Evolutionary conservation across 2,329 filamentous ascomycete species (phyloP).

Genomic region (Fusarium concolor): DNA sequence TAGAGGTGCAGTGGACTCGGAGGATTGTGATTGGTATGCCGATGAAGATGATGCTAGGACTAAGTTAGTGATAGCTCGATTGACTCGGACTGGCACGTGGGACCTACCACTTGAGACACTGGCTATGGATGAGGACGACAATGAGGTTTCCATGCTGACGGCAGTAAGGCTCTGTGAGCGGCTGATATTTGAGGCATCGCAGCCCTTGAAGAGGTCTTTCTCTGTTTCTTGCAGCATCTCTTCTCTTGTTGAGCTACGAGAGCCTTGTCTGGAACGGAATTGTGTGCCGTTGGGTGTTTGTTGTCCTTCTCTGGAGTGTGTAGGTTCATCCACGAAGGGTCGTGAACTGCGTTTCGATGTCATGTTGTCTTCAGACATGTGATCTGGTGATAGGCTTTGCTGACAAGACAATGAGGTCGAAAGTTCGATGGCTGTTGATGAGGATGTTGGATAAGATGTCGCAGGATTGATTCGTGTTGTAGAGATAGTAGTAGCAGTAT

Average conservation of each 20-base stretch:
- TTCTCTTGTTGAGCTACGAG: constrained; percentile 47
- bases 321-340: constrained; percentile 36
- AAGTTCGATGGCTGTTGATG: neutral
- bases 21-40: constrained; percentile 20
- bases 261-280: constrained; percentile 47
- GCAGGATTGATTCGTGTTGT: neutral
- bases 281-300: constrained; percentile 30
- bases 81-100: neutral
- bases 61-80: constrained; percentile 16
- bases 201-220: constrained; percentile 36
- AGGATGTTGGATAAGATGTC: neutral
- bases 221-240: constrained; percentile 45
- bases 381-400: neutral
- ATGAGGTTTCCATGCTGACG: constrained; percentile 26
- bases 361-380: constrained; percentile 31
- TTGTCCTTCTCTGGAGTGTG: constrained; percentile 22
- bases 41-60: constrained; percentile 35
- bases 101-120: constrained; percentile 40
- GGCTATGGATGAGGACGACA: constrained; percentile 19
- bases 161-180: constrained; percentile 34
- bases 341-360: constrained; percentile 42
- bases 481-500: constrained; percentile 5
- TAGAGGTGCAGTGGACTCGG: constrained; percentile 42
- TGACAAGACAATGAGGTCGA: neutral
- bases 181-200: constrained; percentile 30